Evolutionary conservation across 2,329 filamentous ascomycete genomes (phyloP).

Genomic region (Amesomyces nigricolor): DNA sequence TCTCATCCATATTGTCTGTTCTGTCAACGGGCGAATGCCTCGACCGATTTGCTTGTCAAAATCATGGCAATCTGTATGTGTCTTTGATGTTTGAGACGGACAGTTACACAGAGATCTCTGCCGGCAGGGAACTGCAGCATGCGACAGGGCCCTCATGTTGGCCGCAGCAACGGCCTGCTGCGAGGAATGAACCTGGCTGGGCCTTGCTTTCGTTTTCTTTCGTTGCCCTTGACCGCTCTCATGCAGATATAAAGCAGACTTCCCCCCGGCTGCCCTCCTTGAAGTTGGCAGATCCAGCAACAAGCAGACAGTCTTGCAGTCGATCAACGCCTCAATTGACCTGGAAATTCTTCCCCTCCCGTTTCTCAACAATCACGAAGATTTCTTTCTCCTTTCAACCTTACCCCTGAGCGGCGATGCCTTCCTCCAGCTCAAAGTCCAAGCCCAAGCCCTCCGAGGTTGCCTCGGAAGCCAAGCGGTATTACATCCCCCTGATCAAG

Average conservation of each 20-base stretch:
- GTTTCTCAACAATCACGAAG: not conserved
- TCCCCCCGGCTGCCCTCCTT: conserved; percentile 1
- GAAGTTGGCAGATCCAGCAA: not conserved
- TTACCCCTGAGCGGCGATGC: conserved; percentile 40
- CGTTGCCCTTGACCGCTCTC: not conserved
- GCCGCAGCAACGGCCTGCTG: not conserved
- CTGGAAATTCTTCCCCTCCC: not conserved
- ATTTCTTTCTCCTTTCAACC: not conserved
- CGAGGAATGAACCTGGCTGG: not conserved
- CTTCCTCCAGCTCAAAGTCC: conserved; percentile 34
- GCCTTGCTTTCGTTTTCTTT: not conserved
- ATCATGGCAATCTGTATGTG: not conserved
- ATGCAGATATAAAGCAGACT: conserved; percentile 16
- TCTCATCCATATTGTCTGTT: not conserved
- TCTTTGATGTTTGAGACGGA: conserved; percentile 3
- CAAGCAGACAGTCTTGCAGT: not conserved
- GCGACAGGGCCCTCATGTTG: conserved; percentile 5
- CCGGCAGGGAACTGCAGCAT: conserved; percentile 1
- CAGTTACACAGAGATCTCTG: conserved; percentile 13
- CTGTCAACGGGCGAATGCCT: not conserved
- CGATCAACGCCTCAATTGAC: not conserved
- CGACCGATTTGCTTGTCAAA: not conserved
- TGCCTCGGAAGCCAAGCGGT: conserved; percentile 65
- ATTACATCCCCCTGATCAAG: conserved; percentile 61
- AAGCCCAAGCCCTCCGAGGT: conserved; percentile 63